phyloP scores from a whole-genome alignment of 306 rosid species.

The Ziziphus jujuba region DNA sequence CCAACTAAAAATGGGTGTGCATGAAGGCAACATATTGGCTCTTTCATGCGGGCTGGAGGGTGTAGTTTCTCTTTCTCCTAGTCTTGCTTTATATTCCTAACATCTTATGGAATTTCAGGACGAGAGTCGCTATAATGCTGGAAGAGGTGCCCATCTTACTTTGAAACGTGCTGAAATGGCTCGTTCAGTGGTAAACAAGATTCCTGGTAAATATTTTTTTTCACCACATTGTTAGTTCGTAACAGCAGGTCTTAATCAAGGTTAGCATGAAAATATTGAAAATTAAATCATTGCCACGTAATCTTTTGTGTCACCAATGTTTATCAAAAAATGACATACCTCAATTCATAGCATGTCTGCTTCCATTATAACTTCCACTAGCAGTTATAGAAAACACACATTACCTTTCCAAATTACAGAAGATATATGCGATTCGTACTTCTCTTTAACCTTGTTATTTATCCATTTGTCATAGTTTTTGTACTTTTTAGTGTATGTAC shows the following conservation, averaged over 20 bases:
- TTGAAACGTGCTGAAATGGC: conserved; percentile 82
- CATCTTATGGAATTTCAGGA: conserved; percentile 42
- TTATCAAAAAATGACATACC: no score
- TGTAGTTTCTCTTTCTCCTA: not conserved
- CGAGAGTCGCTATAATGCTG: conserved; percentile 73
- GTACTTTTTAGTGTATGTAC: no score
- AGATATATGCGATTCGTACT: not conserved
- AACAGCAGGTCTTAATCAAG: not conserved
- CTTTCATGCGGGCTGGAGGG: not conserved
- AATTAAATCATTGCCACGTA: not conserved
- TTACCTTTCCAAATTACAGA: not conserved
- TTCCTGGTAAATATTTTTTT: conserved; percentile 49
- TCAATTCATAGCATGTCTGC: not conserved
- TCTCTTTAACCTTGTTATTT: no score
- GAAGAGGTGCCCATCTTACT: conserved; percentile 71
- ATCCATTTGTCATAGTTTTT: no score
- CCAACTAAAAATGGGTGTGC: not conserved
- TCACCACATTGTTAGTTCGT: conserved; percentile 4
- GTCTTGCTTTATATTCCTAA: conserved; percentile 9
- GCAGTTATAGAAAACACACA: not conserved
- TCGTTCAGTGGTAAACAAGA: conserved; percentile 58
- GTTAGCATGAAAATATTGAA: not conserved
- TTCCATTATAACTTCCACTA: not conserved
- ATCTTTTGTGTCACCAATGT: no score
- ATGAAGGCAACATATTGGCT: not conserved